These are phyloP conservation scores for Avena atlantica DNA, from an alignment of 176 grass and related monocot genomes.

Conservation along the genomic window DNA sequence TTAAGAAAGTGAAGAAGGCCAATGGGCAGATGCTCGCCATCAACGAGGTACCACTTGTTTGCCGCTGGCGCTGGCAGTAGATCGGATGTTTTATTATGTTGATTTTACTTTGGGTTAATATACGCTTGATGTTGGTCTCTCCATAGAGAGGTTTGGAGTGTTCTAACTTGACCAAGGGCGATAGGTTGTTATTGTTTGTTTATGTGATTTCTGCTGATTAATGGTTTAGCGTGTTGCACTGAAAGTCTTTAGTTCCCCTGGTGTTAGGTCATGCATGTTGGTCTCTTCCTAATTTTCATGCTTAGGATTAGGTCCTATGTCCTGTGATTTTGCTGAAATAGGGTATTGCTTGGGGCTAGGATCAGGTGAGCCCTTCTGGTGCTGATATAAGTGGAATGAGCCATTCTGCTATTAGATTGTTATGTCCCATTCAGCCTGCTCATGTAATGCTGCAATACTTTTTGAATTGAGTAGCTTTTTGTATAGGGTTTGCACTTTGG, in stretches of 20 bases:
- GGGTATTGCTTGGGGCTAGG: background rate
- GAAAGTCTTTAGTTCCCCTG: background rate
- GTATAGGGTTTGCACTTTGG: background rate
- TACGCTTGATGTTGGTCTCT: background rate
- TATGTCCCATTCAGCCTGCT: background rate
- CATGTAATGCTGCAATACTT: background rate
- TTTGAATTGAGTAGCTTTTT: background rate
- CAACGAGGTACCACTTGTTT: conserved; percentile 65
- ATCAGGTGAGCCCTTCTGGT: background rate
- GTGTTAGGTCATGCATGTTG: background rate
- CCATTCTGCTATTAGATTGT: background rate
- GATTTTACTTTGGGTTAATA: background rate
- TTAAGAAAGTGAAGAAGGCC: conserved; percentile 98
- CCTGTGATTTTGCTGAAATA: background rate
- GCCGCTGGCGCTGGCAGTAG: rapidly evolving
- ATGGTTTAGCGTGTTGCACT: background rate
- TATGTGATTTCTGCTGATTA: background rate
- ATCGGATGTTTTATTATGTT: background rate
- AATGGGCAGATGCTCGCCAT: conserved; percentile 89
- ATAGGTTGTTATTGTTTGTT: background rate
- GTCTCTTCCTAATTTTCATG: background rate
- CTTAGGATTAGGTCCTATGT: background rate
- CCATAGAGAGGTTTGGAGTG: background rate
- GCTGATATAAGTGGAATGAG: background rate
- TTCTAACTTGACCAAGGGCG: background rate